Conservation (phyloP, 371 early-diverging fungal genomes). For the Mycotypha africana region DNA sequence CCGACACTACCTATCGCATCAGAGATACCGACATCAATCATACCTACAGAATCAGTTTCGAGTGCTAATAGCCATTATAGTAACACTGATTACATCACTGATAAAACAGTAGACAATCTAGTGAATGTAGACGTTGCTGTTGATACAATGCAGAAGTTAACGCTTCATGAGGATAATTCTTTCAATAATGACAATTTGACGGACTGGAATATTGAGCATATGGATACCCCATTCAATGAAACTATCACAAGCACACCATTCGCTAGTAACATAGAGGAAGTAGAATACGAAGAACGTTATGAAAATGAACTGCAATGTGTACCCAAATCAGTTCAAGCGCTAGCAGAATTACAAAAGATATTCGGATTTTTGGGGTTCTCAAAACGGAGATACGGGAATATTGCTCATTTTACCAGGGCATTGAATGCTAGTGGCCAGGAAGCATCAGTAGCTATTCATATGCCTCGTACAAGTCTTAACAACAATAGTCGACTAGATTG, state of each 20-base stretch:
- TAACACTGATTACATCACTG: background rate
- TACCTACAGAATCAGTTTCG: too few relatives aligned
- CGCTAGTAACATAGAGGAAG: conserved; percentile 3
- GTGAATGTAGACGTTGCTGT: background rate
- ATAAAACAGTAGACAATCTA: background rate
- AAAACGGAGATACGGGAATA: conserved; percentile 21
- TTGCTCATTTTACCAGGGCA: conserved; percentile 17
- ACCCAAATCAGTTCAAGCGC: conserved; percentile 11
- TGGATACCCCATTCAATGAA: too few relatives aligned
- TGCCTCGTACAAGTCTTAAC: too few relatives aligned
- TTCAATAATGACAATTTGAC: too few relatives aligned
- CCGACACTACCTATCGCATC: background rate
- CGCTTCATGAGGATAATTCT: background rate
- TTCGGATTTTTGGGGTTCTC: conserved; percentile 28
- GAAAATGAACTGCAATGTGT: conserved; percentile 11
- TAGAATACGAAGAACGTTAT: background rate
- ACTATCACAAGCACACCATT: too few relatives aligned
- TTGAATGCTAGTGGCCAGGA: conserved; percentile 18
- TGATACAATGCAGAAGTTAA: too few relatives aligned
- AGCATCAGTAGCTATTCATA: too few relatives aligned
- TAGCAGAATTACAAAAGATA: conserved; percentile 31
- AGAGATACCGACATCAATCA: background rate
- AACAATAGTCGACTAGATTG: too few relatives aligned
- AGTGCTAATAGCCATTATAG: too few relatives aligned
- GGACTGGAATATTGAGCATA: too few relatives aligned